phyloP scores from a whole-genome alignment of 768 basidiomycete species.

The Panus rudis region DNA sequence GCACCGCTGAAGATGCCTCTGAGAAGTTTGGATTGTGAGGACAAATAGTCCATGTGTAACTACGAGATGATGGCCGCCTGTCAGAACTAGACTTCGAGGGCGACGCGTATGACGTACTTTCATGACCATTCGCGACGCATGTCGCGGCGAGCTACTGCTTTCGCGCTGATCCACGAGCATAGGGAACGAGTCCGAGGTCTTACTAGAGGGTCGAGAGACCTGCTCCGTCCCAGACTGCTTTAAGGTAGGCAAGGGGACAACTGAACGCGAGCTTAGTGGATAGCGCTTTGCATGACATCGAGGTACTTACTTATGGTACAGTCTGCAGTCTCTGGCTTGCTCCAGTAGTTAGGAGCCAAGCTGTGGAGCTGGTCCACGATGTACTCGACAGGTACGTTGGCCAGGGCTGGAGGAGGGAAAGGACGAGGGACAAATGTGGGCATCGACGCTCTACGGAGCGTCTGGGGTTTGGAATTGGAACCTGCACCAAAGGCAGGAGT shows the following conservation, averaged over 20 bases:
- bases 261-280: too few relatives aligned
- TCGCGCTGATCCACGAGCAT: not conserved
- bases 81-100: constrained; percentile 5
- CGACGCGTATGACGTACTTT: constrained; percentile 37
- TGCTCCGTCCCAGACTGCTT: constrained; percentile 10
- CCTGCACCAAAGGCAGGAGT: constrained; percentile 10
- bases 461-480: constrained; percentile 9
- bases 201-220: constrained; percentile 9
- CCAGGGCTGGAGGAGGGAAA: constrained; percentile 58
- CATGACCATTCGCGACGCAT: constrained; percentile 52
- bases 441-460: constrained; percentile 21
- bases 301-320: constrained; percentile 59
- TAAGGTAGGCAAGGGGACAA: constrained; percentile 18
- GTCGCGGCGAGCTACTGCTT: constrained; percentile 35
- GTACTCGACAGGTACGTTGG: constrained; percentile 64
- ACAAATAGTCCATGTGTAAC: constrained; percentile 78
- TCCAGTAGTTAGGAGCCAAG: constrained; percentile 66
- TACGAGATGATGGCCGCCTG: constrained; percentile 25
- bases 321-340: constrained; percentile 68
- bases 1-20: constrained; percentile 65
- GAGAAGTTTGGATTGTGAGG: constrained; percentile 74
- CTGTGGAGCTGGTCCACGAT: constrained; percentile 62
- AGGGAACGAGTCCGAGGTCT: constrained; percentile 16
- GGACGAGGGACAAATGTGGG: constrained; percentile 45
- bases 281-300: too few relatives aligned